Evolutionary conservation across 441 rosid species (phyloP).

Genomic region (Heliophila coronopifolia): DNA sequence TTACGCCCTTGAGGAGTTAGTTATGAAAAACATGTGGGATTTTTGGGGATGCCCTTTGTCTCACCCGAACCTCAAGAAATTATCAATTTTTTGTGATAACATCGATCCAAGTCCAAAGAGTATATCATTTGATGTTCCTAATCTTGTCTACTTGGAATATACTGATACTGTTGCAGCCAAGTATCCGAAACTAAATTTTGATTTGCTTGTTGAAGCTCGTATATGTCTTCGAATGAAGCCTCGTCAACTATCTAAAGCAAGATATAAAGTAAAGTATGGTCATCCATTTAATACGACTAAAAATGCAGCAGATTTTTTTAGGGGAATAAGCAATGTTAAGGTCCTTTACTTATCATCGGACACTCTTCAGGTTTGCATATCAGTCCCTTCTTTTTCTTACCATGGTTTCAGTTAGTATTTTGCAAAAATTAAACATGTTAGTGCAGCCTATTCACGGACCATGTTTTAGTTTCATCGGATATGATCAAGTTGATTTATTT

Average conservation of each 20-base stretch:
- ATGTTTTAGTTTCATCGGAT: too few relatives aligned
- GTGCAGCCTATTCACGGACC: too few relatives aligned
- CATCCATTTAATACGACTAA: too few relatives aligned
- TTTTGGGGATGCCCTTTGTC: slow-evolving; percentile 7
- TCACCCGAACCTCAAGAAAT: slow-evolving; percentile 10
- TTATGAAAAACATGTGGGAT: not conserved
- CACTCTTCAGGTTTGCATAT: not conserved
- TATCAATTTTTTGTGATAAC: not conserved
- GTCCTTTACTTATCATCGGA: not conserved
- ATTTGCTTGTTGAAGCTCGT: slow-evolving; percentile 18
- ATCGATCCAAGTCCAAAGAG: slow-evolving; percentile 1
- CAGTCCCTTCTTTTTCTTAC: too few relatives aligned
- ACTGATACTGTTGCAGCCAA: slow-evolving; percentile 2
- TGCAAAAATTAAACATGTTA: too few relatives aligned
- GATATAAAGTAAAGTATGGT: too few relatives aligned
- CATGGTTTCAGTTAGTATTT: too few relatives aligned
- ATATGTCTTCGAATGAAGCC: slow-evolving; percentile 8
- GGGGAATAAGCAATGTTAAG: not conserved
- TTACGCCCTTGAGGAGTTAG: slow-evolving; percentile 16
- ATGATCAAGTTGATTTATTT: not conserved
- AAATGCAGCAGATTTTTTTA: not conserved
- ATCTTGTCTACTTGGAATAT: slow-evolving; percentile 5
- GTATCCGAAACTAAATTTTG: slow-evolving; percentile 9
- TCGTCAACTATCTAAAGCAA: not conserved
- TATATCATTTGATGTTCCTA: slow-evolving; percentile 17